Conservation (phyloP, 2,329 filamentous ascomycete genomes). For the Neonectria punicea region DNA sequence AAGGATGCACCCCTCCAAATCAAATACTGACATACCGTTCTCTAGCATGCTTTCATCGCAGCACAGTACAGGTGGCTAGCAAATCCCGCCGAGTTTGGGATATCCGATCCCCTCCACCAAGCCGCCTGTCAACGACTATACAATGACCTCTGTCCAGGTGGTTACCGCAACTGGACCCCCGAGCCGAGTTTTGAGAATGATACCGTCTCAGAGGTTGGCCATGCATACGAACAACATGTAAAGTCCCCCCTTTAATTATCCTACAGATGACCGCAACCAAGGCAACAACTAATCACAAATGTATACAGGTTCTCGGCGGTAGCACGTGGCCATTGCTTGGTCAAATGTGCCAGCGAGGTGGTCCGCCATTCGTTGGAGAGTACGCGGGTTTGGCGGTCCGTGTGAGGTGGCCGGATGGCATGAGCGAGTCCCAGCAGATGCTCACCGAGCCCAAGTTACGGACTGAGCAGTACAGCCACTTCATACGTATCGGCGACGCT, state of each 20-base stretch:
- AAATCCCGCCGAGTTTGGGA: constrained; percentile 29
- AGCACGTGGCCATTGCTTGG: constrained; percentile 32
- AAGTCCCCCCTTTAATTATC: neutral
- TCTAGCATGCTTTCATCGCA: constrained; percentile 33
- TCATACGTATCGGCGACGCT: constrained; percentile 25
- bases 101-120: constrained; percentile 15
- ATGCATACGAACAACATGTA: constrained; percentile 37
- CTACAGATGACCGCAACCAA: neutral
- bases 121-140: constrained; percentile 25
- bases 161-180: neutral
- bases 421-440: neutral
- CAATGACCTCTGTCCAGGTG: constrained; percentile 9
- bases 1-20: neutral
- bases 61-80: constrained; percentile 29
- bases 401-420: constrained; percentile 7
- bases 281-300: neutral
- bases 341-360: neutral
- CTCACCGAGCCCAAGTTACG: constrained; percentile 14
- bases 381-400: constrained; percentile 24
- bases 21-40: constrained; percentile 10
- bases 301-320: constrained; percentile 35
- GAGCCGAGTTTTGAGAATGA: constrained; percentile 43
- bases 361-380: constrained; percentile 28
- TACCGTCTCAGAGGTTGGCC: constrained; percentile 35
- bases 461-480: constrained; percentile 20